A percentile compares a stretch with the other conserved stretches of the same genome.
Conservation (phyloP, 768 basidiomycete genomes). For the Lyophyllum decastes region DNA sequence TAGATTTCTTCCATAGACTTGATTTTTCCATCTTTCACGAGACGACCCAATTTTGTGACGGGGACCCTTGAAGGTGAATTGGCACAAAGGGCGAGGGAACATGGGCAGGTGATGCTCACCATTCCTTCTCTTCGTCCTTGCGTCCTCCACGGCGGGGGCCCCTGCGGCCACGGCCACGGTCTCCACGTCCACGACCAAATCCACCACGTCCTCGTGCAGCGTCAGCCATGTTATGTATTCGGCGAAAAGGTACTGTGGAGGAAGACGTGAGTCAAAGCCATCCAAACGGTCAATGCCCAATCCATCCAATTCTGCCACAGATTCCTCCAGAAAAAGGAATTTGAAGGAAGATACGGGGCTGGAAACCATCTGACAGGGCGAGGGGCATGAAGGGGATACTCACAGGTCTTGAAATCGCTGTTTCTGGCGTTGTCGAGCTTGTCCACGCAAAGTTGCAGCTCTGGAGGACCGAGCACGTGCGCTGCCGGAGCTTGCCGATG, state of each 20-base stretch:
- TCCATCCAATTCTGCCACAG: conserved; percentile 43
- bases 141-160: conserved; percentile 94
- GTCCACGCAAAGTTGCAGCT: conserved; percentile 16
- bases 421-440: conserved; percentile 36
- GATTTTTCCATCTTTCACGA: conserved; percentile 99
- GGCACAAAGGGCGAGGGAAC: conserved; percentile 6
- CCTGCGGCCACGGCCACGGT: conserved; percentile 84
- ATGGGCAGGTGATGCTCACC: conserved; percentile 54
- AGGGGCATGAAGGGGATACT: conserved; percentile 25
- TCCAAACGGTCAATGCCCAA: conserved; percentile 39
- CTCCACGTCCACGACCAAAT: conserved; percentile 90
- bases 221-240: conserved; percentile 72
- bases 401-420: conserved; percentile 41
- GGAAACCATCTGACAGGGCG: conserved; percentile 3
- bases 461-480: conserved; percentile 12
- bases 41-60: conserved; percentile 98
- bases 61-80: conserved; percentile 69
- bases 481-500: conserved; percentile 16
- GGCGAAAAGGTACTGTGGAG: conserved; percentile 18
- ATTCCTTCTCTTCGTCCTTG: conserved; percentile 99
- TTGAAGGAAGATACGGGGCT: conserved; percentile 1
- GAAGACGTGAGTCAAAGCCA: conserved; percentile 35
- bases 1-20: conserved; percentile 99
- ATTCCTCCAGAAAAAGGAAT: conserved; percentile 9
- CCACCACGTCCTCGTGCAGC: conserved; percentile 69